phyloP scores from a whole-genome alignment of 75 land plant genomes.

The Pinus albicaulis region DNA sequence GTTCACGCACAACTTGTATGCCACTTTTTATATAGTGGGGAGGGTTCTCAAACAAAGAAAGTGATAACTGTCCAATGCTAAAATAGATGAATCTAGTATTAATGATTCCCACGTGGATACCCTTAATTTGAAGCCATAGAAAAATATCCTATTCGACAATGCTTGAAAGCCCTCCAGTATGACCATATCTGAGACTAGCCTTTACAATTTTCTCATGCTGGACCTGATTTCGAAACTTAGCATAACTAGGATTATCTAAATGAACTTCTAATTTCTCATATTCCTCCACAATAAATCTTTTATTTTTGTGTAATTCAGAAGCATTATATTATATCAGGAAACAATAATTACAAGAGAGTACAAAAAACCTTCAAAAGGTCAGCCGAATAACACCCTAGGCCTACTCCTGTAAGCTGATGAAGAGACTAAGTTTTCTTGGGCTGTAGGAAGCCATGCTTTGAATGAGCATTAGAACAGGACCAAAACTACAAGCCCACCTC shows the following conservation, averaged over 20 bases:
- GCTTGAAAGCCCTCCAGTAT: constrained; percentile 59
- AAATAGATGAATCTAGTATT: constrained; percentile 76
- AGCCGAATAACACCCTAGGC: too few species aligned
- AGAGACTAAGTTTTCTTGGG: too few species aligned
- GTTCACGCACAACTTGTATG: background rate
- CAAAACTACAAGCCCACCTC: too few species aligned
- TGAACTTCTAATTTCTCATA: constrained; percentile 49
- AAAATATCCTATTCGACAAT: constrained; percentile 74
- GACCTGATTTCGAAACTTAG: constrained; percentile 63
- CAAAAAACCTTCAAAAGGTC: too few species aligned
- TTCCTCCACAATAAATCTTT: constrained; percentile 33
- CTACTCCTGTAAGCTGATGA: too few species aligned
- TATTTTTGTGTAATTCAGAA: too few species aligned
- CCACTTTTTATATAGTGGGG: constrained; percentile 36
- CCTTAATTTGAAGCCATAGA: constrained; percentile 81
- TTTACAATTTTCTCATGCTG: constrained; percentile 53
- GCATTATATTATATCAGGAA: too few species aligned
- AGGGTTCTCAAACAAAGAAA: constrained; percentile 69
- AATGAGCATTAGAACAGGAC: too few species aligned
- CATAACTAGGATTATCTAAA: constrained; percentile 53
- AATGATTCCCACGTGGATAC: constrained; percentile 59
- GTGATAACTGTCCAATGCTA: constrained; percentile 75
- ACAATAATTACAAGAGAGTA: too few species aligned
- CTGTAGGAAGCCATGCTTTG: too few species aligned
- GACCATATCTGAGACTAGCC: constrained; percentile 53